phyloP scores from a whole-genome alignment of 305 asterid genomes.

The Stenogyne calaminthoides region DNA sequence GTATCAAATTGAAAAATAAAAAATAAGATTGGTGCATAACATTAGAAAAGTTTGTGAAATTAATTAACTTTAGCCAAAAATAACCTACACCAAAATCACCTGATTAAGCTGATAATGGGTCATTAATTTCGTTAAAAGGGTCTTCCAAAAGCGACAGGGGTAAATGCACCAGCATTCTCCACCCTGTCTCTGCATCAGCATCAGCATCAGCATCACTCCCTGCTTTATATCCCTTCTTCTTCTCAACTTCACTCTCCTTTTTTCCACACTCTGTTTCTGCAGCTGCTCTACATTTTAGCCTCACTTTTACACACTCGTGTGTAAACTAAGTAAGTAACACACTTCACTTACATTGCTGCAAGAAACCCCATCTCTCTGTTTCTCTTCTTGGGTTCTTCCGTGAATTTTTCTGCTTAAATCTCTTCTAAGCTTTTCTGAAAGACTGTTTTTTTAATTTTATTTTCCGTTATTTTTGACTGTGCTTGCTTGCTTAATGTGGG shows the following conservation, averaged over 20 bases:
- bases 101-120: background rate
- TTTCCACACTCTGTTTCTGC: background rate
- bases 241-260: background rate
- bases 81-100: background rate
- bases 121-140: conserved; percentile 1
- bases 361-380: conserved; percentile 20
- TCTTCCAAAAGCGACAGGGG: background rate
- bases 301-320: background rate
- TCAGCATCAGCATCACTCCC: too few relatives aligned
- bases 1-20: too few relatives aligned
- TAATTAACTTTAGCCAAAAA: background rate
- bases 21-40: too few relatives aligned
- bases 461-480: conserved; percentile 15
- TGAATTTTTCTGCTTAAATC: conserved; percentile 23
- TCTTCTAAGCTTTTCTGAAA: background rate
- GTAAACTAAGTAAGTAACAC: background rate
- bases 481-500: conserved; percentile 18
- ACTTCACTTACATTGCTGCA: conserved; percentile 18
- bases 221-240: conserved; percentile 23
- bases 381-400: conserved; percentile 1
- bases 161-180: conserved; percentile 18
- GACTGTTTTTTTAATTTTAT: background rate
- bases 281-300: background rate
- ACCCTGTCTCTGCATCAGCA: conserved; percentile 33
- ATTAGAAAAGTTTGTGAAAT: background rate